Evolutionary conservation across 805 yeast species (phyloP).

Genomic region (Starmerella scarabaei): DNA sequence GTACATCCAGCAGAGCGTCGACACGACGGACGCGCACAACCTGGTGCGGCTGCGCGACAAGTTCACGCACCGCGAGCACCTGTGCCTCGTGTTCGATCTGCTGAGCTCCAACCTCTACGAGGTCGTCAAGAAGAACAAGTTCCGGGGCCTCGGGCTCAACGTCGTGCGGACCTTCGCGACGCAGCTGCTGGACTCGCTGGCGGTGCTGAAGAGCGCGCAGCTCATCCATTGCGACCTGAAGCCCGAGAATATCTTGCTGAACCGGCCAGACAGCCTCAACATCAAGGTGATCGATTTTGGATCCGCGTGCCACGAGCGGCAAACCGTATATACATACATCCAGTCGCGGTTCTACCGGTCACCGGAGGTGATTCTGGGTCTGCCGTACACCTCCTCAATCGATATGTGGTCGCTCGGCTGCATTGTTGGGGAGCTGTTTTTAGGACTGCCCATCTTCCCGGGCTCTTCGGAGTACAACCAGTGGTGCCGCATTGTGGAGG

Average conservation of each 20-base stretch:
- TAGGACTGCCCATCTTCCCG: constrained; percentile 89
- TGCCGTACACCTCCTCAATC: constrained; percentile 83
- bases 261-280: constrained; percentile 68
- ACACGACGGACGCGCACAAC: constrained; percentile 58
- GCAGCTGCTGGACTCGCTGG: constrained; percentile 70
- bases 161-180: constrained; percentile 63
- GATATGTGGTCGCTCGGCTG: constrained; percentile 98
- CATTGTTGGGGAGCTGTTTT: constrained; percentile 74
- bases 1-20: constrained; percentile 56
- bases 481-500: constrained; percentile 63
- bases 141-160: constrained; percentile 74
- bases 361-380: constrained; percentile 85
- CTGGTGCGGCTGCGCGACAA: constrained; percentile 72
- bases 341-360: constrained; percentile 89
- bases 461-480: constrained; percentile 92
- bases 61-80: constrained; percentile 81
- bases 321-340: constrained; percentile 78
- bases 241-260: constrained; percentile 83
- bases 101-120: constrained; percentile 82
- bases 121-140: constrained; percentile 80
- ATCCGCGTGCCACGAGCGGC: constrained; percentile 83
- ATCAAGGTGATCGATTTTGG: constrained; percentile 94
- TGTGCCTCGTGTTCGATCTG: constrained; percentile 85
- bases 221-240: constrained; percentile 93
- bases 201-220: constrained; percentile 66